Conservation (phyloP, 257 asterid genomes). For the Scutellaria minor region DNA sequence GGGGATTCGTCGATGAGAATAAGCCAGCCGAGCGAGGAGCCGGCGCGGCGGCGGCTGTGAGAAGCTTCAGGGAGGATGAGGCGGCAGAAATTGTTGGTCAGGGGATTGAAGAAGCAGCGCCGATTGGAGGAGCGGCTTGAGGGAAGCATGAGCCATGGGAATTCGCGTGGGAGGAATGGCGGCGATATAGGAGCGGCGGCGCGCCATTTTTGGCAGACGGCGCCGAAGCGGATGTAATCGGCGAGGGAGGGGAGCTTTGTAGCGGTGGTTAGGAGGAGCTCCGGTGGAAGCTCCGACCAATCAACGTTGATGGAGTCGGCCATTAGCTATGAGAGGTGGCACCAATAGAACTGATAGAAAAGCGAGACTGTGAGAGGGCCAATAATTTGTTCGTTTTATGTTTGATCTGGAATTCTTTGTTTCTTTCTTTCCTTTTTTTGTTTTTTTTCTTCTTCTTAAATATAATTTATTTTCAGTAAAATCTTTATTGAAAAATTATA, state of each 20-base stretch:
- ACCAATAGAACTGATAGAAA: neutral
- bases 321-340: constrained; percentile 25
- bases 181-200: constrained; percentile 52
- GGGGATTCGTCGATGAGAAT: constrained; percentile 76
- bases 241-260: constrained; percentile 44
- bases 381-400: too few relatives aligned
- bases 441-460: too few relatives aligned
- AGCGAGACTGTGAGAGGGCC: too few relatives aligned
- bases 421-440: too few relatives aligned
- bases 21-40: constrained; percentile 82
- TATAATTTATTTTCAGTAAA: too few relatives aligned
- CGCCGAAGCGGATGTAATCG: constrained; percentile 77
- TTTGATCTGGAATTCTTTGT: neutral
- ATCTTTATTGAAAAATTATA: too few relatives aligned
- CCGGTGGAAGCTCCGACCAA: constrained; percentile 79
- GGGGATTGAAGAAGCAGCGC: constrained; percentile 58
- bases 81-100: constrained; percentile 44
- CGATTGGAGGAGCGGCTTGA: constrained; percentile 45
- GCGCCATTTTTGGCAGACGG: constrained; percentile 63
- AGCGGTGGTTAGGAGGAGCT: constrained; percentile 56
- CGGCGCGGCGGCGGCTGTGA: constrained; percentile 64
- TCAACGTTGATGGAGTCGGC: constrained; percentile 43
- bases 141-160: constrained; percentile 95
- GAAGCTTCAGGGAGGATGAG: constrained; percentile 71
- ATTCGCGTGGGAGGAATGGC: constrained; percentile 66